These are phyloP conservation scores for Nakazawaea anatomiae DNA, from an alignment of 805 yeast genomes.

Conservation along the genomic window DNA sequence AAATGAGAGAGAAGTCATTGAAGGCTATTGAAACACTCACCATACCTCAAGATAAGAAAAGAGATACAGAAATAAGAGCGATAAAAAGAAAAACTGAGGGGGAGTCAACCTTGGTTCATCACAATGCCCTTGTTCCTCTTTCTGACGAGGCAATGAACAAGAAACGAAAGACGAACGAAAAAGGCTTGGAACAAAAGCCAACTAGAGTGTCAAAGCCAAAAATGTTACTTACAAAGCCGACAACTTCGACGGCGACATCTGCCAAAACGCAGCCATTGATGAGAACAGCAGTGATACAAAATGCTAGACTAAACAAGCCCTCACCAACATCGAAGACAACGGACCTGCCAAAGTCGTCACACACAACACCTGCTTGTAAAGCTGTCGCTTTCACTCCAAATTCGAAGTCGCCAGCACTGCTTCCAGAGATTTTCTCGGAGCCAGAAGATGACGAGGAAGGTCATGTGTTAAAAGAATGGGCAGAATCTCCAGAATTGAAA, in stretches of 20 bases:
- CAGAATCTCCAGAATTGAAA: conserved; percentile 50
- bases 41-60: background rate
- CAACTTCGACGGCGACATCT: conserved; percentile 5
- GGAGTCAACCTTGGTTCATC: background rate
- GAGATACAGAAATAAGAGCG: background rate
- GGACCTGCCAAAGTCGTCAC: background rate
- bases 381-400: background rate
- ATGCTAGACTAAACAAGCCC: conserved; percentile 20
- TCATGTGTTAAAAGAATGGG: conserved; percentile 52
- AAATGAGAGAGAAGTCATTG: conserved; percentile 9
- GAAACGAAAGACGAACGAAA: conserved; percentile 17
- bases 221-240: conserved; percentile 12
- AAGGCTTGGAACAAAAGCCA: conserved; percentile 19
- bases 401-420: conserved; percentile 5
- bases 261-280: conserved; percentile 20
- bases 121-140: conserved; percentile 1
- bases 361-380: background rate
- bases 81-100: background rate
- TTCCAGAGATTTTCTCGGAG: conserved; percentile 44
- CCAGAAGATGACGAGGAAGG: conserved; percentile 51
- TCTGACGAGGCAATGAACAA: conserved; percentile 14
- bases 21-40: background rate
- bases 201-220: conserved; percentile 17
- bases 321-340: background rate
- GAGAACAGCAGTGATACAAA: conserved; percentile 27